phyloP scores from a whole-genome alignment of 176 grass and related monocot genomes.

The Dendrocalamus sinicus region DNA sequence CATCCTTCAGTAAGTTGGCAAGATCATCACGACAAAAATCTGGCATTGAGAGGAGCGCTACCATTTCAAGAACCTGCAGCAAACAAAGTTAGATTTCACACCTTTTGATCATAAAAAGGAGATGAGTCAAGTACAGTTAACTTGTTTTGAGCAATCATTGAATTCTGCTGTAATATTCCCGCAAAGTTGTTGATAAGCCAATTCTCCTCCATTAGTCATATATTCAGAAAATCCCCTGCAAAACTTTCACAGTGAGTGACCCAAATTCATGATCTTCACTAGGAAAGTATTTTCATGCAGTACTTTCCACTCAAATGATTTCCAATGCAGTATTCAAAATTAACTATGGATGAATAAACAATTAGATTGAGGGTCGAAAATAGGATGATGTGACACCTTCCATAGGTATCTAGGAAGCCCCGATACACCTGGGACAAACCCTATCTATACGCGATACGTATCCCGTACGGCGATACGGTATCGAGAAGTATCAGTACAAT shows the following conservation, averaged over 20 bases:
- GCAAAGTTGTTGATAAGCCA: constrained; percentile 80
- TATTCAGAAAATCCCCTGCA: constrained; percentile 83
- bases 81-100: constrained; percentile 11
- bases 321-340: neutral
- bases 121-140: constrained; percentile 25
- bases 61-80: constrained; percentile 81
- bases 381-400: neutral
- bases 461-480: no score
- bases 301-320: neutral
- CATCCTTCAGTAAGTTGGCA: constrained; percentile 75
- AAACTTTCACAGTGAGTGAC: constrained; percentile 6
- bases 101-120: constrained; percentile 30
- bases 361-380: neutral
- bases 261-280: constrained; percentile 5
- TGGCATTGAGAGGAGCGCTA: constrained; percentile 69
- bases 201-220: constrained; percentile 83
- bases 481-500: no score
- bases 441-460: no score
- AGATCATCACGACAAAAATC: constrained; percentile 73
- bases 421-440: no score
- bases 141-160: constrained; percentile 97
- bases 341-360: neutral
- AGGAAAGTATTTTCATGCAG: neutral
- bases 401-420: no score
- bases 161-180: constrained; percentile 73